These are phyloP conservation scores for Lachancea thermotolerans DNA, from an alignment of 805 yeast genomes.

Conservation along the genomic window DNA sequence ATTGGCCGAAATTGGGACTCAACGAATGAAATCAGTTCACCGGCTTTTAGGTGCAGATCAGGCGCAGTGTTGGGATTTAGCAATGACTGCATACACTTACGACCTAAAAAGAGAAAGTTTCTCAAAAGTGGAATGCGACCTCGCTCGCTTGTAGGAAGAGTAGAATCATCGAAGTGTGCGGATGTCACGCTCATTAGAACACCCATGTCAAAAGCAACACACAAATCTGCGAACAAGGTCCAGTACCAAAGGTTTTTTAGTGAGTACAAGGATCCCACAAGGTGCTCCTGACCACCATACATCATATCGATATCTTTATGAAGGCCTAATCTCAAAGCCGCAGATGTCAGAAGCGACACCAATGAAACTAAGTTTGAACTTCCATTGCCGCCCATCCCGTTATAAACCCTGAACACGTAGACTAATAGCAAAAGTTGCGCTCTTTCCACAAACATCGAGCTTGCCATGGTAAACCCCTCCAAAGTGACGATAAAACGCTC, in stretches of 20 bases:
- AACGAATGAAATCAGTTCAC: slow-evolving; percentile 12
- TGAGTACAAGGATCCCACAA: slow-evolving; percentile 17
- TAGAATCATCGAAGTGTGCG: slow-evolving; percentile 4
- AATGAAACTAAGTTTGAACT: slow-evolving; percentile 16
- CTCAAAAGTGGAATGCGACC: slow-evolving; percentile 4
- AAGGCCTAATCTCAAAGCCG: slow-evolving; percentile 21
- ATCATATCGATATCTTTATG: slow-evolving; percentile 15
- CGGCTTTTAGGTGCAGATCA: slow-evolving; percentile 2
- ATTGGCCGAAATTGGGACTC: slow-evolving; percentile 15
- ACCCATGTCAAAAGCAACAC: slow-evolving; percentile 22
- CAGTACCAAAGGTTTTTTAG: slow-evolving; percentile 26
- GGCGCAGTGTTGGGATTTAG: slow-evolving; percentile 1
- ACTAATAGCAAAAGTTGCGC: slow-evolving; percentile 24
- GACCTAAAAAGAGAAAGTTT: slow-evolving; percentile 2
- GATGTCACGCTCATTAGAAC: slow-evolving; percentile 12
- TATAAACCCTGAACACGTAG: slow-evolving; percentile 13
- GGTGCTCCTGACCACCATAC: slow-evolving; percentile 12
- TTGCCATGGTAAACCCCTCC: slow-evolving; percentile 24
- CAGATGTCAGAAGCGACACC: slow-evolving; percentile 11
- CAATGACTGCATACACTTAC: slow-evolving; percentile 3
- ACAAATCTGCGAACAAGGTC: slow-evolving; percentile 22
- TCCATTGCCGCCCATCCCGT: slow-evolving; percentile 21
- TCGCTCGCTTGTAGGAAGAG: neutral
- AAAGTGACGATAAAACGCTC: slow-evolving; percentile 17
- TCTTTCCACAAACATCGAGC: slow-evolving; percentile 24